These are phyloP conservation scores for Trichoderma koningiopsis DNA, from an alignment of 2,329 filamentous ascomycete species.

Conservation along the genomic window DNA sequence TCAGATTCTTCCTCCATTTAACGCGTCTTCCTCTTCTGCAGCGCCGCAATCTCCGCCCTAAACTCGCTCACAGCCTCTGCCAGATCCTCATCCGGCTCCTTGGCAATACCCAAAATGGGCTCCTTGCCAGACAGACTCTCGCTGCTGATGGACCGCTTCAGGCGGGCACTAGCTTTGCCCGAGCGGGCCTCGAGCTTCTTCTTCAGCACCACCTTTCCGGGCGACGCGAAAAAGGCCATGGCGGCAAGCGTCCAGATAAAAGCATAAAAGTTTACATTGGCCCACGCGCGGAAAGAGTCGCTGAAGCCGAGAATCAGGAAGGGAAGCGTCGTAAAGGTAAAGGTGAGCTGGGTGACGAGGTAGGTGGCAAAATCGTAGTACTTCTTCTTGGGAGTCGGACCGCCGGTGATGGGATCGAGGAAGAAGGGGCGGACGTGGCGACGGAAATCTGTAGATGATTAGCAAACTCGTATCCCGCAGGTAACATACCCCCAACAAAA, in stretches of 20 bases:
- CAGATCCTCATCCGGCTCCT: slow-evolving; percentile 73
- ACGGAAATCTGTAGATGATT: slow-evolving; percentile 68
- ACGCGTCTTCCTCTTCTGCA: slow-evolving; percentile 28
- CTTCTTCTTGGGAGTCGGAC: slow-evolving; percentile 69
- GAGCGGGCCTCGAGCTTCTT: slow-evolving; percentile 61
- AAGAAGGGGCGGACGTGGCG: slow-evolving; percentile 92
- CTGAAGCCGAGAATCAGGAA: slow-evolving; percentile 80
- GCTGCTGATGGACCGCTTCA: slow-evolving; percentile 56
- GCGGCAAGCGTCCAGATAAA: slow-evolving; percentile 66
- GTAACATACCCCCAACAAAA: slow-evolving; percentile 28
- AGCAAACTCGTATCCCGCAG: background rate
- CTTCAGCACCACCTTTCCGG: slow-evolving; percentile 65
- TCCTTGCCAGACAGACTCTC: slow-evolving; percentile 59
- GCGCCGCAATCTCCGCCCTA: slow-evolving; percentile 60
- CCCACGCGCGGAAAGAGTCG: slow-evolving; percentile 75
- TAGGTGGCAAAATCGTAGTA: slow-evolving; percentile 84
- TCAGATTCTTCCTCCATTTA: background rate
- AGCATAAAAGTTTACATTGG: slow-evolving; percentile 85
- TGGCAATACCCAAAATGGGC: slow-evolving; percentile 75
- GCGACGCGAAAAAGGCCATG: slow-evolving; percentile 77
- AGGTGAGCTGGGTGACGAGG: slow-evolving; percentile 75
- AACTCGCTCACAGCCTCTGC: slow-evolving; percentile 79
- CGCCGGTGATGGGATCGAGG: slow-evolving; percentile 72
- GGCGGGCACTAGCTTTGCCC: slow-evolving; percentile 47
- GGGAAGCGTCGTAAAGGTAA: slow-evolving; percentile 80